Evolutionary conservation across 768 basidiomycete species (phyloP), one percentile per base, ranked within the genome.

Genomic region (Tricholoma sp.): DNA sequence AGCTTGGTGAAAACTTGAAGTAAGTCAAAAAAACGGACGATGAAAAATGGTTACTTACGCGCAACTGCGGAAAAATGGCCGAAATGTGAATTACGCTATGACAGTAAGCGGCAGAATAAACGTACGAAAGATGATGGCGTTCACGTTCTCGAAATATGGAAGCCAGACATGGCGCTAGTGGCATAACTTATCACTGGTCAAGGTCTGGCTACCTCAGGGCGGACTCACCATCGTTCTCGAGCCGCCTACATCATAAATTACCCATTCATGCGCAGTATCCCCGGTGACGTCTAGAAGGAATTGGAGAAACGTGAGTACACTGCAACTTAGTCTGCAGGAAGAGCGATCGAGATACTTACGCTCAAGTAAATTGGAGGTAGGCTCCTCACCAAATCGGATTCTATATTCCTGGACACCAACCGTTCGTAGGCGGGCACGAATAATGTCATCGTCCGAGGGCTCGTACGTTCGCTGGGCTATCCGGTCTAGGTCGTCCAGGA

Each of bases 81-180:
- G 27, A 57, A 58, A 3, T 27, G 41, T 63, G 52, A 56, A 52
- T 7, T 12, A 21, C 12, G n/a, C 43, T 1, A 19, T 35, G 37
- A n/a, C 16, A 56, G 24, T 12, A 14, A 35, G 14, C 35, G 8
- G 6, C 16, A 10, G 22, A 11, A 4, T 5, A 12, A 67, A 29
- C 61, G 71, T 75, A 67, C 89, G 82, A 71, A 91, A 90, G 58
- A 91, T 89, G 62, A 91, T 85, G 3, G 88, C 86, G 63, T 87
- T 81, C n/a, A 88, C 79, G 60, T 83, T 81, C 59, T 89, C 85
- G 55, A 90, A 90, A 67, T 79, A 89, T 2, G 86, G 83, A 4
- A 85, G 71, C 88, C 88, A 90, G 19, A 83, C 84, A 41, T 83
- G 77, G 16, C 88, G 83, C 84, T 88, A 66, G 7, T 22, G 8